Evolutionary conservation across 192 early-diverging fungal genomes (phyloP).

Genomic region (Anaeromyces robustus): DNA sequence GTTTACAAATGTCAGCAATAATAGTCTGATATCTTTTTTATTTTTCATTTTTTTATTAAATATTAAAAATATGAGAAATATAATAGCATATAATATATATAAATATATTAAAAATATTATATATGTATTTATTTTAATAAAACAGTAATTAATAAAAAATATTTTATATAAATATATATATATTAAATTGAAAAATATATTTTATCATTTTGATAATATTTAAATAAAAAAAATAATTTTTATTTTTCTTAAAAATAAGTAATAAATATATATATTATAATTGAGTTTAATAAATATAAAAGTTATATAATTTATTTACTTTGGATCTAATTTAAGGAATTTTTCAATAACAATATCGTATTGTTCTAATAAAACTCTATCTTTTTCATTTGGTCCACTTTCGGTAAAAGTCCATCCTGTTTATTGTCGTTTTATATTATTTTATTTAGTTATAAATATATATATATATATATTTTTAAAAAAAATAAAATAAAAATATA

Average conservation of each 20-base stretch:
- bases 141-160: too few species aligned
- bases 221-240: too few species aligned
- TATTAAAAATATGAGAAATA: background rate
- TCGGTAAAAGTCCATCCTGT: conserved; percentile 31
- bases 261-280: conserved; percentile 1
- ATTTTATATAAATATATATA: too few species aligned
- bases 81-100: background rate
- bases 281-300: background rate
- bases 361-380: conserved; percentile 72
- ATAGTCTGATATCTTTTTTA: conserved; percentile 54
- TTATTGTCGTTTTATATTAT: too few species aligned
- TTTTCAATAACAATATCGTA: conserved; percentile 82
- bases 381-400: conserved; percentile 85
- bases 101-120: background rate
- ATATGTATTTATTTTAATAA: too few species aligned
- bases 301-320: conserved; percentile 8
- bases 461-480: too few species aligned
- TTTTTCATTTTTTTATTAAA: background rate
- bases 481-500: too few species aligned
- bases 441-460: too few species aligned
- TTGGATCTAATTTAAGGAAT: conserved; percentile 56
- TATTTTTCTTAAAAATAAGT: too few species aligned
- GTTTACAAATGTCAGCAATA: conserved; percentile 77
- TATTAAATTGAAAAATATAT: too few species aligned
- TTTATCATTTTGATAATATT: too few species aligned